Evolutionary conservation across 2,329 filamentous ascomycete species (phyloP).

Genomic region (Rhexocercosporidium sp.): DNA sequence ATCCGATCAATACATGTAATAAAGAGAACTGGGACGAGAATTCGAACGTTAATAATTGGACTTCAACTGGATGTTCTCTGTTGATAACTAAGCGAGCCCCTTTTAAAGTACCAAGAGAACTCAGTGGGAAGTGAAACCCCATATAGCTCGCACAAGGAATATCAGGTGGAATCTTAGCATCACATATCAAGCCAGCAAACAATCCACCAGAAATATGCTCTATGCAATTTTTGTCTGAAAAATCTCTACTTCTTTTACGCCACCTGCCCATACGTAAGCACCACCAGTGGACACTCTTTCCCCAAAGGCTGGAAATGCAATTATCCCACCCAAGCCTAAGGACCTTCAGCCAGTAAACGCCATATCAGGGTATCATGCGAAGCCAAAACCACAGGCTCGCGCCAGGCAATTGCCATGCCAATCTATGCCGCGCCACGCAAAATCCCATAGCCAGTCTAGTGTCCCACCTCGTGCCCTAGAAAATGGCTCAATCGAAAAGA

Average conservation of each 20-base stretch:
- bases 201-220: too few relatives aligned
- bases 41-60: too few relatives aligned
- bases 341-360: background rate
- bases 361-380: slow-evolving; percentile 3
- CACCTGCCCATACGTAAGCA: background rate
- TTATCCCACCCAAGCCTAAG: background rate
- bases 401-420: background rate
- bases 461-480: slow-evolving; percentile 4
- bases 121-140: too few relatives aligned
- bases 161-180: too few relatives aligned
- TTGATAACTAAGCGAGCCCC: background rate
- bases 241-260: background rate
- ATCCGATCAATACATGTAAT: too few relatives aligned
- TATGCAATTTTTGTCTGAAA: slow-evolving; percentile 40
- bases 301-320: background rate
- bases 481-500: background rate
- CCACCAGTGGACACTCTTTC: background rate
- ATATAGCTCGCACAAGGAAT: too few relatives aligned
- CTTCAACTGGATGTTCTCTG: too few relatives aligned
- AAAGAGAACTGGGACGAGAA: too few relatives aligned
- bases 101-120: too few relatives aligned
- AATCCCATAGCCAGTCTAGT: background rate
- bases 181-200: too few relatives aligned
- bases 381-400: background rate
- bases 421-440: background rate